Conservation (phyloP, 2,329 filamentous ascomycete genomes). For the Lecanosticta acicola region DNA sequence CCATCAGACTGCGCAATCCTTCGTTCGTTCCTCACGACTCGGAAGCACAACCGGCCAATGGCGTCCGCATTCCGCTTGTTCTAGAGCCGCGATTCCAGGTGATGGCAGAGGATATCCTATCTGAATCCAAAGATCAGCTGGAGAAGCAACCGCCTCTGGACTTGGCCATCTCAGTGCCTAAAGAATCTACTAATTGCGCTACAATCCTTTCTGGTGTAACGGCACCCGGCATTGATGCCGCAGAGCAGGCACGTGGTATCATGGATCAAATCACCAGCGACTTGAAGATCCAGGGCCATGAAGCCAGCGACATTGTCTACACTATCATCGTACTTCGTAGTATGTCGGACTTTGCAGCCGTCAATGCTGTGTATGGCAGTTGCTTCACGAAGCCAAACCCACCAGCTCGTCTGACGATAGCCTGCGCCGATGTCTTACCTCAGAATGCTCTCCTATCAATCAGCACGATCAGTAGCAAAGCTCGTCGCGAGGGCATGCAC, state of each 20-base stretch:
- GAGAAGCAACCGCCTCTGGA: neutral
- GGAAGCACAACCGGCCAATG: neutral
- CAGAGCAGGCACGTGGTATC: constrained; percentile 38
- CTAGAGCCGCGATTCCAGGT: constrained; percentile 59
- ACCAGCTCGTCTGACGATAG: constrained; percentile 76
- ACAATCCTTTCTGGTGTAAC: constrained; percentile 33
- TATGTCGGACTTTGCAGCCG: constrained; percentile 70
- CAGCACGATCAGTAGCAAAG: constrained; percentile 40
- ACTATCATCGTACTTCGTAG: constrained; percentile 65
- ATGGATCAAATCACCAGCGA: constrained; percentile 32
- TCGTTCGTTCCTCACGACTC: constrained; percentile 34
- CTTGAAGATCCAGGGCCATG: constrained; percentile 27
- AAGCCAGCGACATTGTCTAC: constrained; percentile 31
- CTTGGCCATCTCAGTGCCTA: neutral
- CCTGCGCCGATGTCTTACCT: constrained; percentile 65
- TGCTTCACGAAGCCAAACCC: constrained; percentile 76
- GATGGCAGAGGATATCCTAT: constrained; percentile 29
- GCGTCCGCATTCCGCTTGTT: constrained; percentile 56
- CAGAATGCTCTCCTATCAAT: constrained; percentile 55
- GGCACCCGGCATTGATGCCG: constrained; percentile 34
- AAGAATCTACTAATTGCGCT: constrained; percentile 5
- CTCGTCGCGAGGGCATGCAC: constrained; percentile 57
- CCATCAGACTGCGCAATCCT: constrained; percentile 59
- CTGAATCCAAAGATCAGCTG: neutral
- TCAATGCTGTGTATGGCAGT: constrained; percentile 71